A percentile compares a stretch with the other conserved stretches of the same genome.
These are phyloP conservation scores for Orbilia blumenaviensis DNA, from an alignment of 2,329 filamentous ascomycete genomes.

Conservation along the genomic window DNA sequence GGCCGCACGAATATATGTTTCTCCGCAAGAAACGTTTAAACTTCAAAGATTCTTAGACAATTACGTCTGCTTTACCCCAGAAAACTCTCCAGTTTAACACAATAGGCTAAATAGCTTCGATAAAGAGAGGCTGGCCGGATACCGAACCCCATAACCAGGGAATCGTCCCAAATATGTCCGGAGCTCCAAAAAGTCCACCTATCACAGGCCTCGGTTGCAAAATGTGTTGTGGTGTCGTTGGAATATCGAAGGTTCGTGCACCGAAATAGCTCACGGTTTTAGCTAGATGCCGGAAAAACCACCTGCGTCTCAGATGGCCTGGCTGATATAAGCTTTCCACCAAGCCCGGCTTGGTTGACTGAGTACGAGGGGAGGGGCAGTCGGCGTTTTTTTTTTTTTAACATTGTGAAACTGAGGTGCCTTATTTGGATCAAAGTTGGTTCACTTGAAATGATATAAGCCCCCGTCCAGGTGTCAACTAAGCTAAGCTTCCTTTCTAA, in stretches of 20 bases:
- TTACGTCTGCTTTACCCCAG: constrained; percentile 46
- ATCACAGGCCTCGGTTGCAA: constrained; percentile 23
- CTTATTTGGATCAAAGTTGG: not conserved
- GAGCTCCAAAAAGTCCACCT: constrained; percentile 50
- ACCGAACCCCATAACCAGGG: constrained; percentile 29
- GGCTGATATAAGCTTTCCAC: constrained; percentile 50
- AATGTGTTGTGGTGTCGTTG: constrained; percentile 47
- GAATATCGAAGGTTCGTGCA: not conserved
- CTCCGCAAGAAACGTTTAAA: constrained; percentile 47
- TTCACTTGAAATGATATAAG: not conserved
- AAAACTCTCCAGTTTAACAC: constrained; percentile 13
- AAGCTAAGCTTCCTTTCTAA: too few species aligned
- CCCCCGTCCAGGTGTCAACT: not conserved
- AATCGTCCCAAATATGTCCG: constrained; percentile 26
- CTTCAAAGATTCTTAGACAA: constrained; percentile 24
- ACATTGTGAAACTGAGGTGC: not conserved
- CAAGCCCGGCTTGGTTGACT: constrained; percentile 23
- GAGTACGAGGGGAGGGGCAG: not conserved
- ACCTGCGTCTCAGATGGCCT: constrained; percentile 32
- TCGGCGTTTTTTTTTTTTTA: too few species aligned
- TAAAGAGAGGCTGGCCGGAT: constrained; percentile 14
- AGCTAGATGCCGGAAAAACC: constrained; percentile 44
- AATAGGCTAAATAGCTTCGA: constrained; percentile 33
- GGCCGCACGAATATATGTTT: constrained; percentile 4
- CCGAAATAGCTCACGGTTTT: not conserved